These are phyloP conservation scores for Phanerodontia chrysosporium DNA, from an alignment of 768 basidiomycete species.

Conservation along the genomic window DNA sequence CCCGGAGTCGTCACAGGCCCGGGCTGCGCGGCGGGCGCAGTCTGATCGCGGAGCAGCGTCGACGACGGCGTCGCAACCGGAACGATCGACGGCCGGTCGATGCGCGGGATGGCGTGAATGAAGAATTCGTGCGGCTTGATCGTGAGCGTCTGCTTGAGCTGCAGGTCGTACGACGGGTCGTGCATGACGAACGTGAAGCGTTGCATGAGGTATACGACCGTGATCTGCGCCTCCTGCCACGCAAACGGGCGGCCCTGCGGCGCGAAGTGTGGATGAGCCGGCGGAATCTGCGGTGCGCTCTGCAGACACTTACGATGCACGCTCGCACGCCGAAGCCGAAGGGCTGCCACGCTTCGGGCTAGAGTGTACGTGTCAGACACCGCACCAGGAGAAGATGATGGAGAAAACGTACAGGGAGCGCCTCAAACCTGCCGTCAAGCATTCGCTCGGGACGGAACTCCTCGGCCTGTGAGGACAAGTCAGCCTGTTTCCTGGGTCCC, in stretches of 20 bases:
- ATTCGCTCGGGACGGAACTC: slow-evolving; percentile 46
- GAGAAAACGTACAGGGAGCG: slow-evolving; percentile 35
- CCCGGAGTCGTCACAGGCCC: too few relatives aligned
- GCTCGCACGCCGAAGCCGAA: slow-evolving; percentile 27
- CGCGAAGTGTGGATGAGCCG: not conserved
- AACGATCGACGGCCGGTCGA: not conserved
- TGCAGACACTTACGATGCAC: slow-evolving; percentile 21
- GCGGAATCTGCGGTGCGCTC: too few relatives aligned
- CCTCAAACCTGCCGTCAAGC: slow-evolving; percentile 45
- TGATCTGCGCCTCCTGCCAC: slow-evolving; percentile 43
- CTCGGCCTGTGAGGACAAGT: slow-evolving; percentile 21
- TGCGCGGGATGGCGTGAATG: slow-evolving; percentile 31
- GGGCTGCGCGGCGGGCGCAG: not conserved
- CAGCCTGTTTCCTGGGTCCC: too few relatives aligned
- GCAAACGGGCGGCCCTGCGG: slow-evolving; percentile 39
- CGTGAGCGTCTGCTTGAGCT: slow-evolving; percentile 41
- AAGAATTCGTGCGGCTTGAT: slow-evolving; percentile 42
- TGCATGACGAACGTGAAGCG: slow-evolving; percentile 40
- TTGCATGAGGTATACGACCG: slow-evolving; percentile 38
- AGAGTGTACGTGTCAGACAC: not conserved
- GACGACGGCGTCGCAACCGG: slow-evolving; percentile 23
- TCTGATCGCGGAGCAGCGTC: not conserved
- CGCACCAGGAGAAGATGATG: not conserved
- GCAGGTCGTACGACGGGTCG: slow-evolving; percentile 41
- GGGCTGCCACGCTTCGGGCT: slow-evolving; percentile 43